Percentiles rank a stretch among this genome's conserved stretches.
Evolutionary conservation across 192 early-diverging fungal genomes (phyloP).

Genomic region (Backusella circina): DNA sequence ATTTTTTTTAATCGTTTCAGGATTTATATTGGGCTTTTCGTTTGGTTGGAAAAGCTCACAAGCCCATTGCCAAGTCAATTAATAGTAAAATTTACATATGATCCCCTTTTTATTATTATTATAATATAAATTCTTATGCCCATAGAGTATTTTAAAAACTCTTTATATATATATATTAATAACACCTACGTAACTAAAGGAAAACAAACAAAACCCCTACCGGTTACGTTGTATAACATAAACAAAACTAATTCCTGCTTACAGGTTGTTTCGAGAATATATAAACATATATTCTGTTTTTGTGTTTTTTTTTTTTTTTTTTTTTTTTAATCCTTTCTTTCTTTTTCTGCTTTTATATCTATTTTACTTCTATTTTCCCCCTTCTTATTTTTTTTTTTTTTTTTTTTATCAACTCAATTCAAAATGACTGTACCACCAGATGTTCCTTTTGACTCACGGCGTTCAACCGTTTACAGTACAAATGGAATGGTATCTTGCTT

Average conservation of each 20-base stretch:
- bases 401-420: background rate
- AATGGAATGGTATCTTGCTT: slow-evolving; percentile 61
- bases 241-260: background rate
- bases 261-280: background rate
- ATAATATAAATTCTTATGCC: background rate
- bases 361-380: too few species aligned
- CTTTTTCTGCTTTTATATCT: too few species aligned
- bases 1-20: background rate
- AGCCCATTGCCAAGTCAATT: background rate
- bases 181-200: background rate
- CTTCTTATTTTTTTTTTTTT: background rate
- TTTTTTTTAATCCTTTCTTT: too few species aligned
- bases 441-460: slow-evolving; percentile 37
- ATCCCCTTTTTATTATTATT: background rate
- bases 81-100: background rate
- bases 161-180: too few species aligned
- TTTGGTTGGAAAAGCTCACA: background rate
- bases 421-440: background rate
- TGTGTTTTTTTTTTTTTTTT: background rate
- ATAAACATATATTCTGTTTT: background rate
- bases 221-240: background rate
- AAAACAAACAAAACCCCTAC: background rate
- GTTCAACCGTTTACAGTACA: slow-evolving; percentile 52
- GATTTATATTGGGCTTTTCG: background rate
- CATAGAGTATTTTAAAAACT: background rate